Base-by-base conservation (phyloP, 2,329 filamentous ascomycete genomes). In the Aspergillus fischeri region DNA sequence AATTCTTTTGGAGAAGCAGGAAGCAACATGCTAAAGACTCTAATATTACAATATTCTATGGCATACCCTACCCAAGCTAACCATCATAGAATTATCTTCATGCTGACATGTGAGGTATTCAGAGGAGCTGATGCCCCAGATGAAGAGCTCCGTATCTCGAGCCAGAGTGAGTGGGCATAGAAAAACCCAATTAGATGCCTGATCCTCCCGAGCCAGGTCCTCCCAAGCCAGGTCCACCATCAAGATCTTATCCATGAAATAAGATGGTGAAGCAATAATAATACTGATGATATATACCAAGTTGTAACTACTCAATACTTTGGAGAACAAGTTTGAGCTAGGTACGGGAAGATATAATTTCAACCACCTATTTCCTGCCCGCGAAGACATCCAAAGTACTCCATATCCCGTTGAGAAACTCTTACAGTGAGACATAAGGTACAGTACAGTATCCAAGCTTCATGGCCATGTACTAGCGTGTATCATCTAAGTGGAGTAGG, bases 401-500 rank as follows among this genome's bases (percentile, higher is more conserved):
- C n/a, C n/a, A n/a, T n/a, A 38, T 38, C 11, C 14, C 6, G 6
- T 35, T 35, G 14, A 35, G 32, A 6, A 14, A 35, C 32, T 35
- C 32, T 17, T 17, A 17, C 32, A 35, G 11, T 35, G 32, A 35
- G 14, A 35, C 32, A 35, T 7, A 32, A 9, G 14, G 38, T 42
- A 10, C n/a, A 44, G 41, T 44, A 59, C 57, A 41, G 54, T 63
- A 62, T 66, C 64, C 65, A 60, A 62, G 62, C 64, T 53, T 53
- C 52, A 56, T 56, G 14, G 32, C 14, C 5, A 38, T 17, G 32
- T 38, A 38, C 32, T 38, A 38, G 32, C 7, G 6, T 60, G 65
- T 65, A 62, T 64, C 59, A 62, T 63, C 20, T 62, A 24, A 45
- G 42, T 47, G 44, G 44, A 47, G 44, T 7, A 47, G 41, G 1